Conservation (phyloP, 108 stramenopile species). For the Cyclotella kingstonii region DNA sequence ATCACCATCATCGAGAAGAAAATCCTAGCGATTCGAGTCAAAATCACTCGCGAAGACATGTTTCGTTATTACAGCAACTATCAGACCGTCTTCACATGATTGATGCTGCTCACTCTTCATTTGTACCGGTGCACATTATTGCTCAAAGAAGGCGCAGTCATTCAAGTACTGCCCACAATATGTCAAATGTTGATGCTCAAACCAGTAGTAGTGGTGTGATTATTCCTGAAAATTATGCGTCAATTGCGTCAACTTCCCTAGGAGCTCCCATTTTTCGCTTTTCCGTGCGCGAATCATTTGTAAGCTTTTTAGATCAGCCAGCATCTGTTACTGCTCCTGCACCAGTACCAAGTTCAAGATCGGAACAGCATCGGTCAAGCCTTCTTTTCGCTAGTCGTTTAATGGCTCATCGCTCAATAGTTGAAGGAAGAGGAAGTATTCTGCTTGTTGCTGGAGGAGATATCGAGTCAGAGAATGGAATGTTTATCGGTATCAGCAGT, state of each 20-base stretch:
- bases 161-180: background rate
- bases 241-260: background rate
- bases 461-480: background rate
- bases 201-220: background rate
- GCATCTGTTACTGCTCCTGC: background rate
- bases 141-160: slow-evolving; percentile 10
- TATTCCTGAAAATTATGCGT: background rate
- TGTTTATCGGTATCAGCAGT: background rate
- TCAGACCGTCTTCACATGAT: slow-evolving; percentile 53
- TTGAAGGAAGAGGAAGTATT: slow-evolving; percentile 9
- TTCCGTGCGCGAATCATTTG: slow-evolving; percentile 4
- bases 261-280: slow-evolving; percentile 2
- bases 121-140: slow-evolving; percentile 51
- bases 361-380: slow-evolving; percentile 10
- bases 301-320: background rate
- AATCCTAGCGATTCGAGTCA: background rate
- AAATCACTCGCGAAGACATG: slow-evolving; percentile 1
- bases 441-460: slow-evolving; percentile 32
- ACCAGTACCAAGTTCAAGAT: background rate
- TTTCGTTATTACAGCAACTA: slow-evolving; percentile 27
- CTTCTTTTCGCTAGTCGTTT: slow-evolving; percentile 33
- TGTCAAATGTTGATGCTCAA: background rate
- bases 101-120: slow-evolving; percentile 56
- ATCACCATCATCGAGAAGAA: background rate
- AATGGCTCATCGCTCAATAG: slow-evolving; percentile 24